Evolutionary conservation across 2,329 filamentous ascomycete genomes (phyloP).

Genomic region (Anisogramma anomala): DNA sequence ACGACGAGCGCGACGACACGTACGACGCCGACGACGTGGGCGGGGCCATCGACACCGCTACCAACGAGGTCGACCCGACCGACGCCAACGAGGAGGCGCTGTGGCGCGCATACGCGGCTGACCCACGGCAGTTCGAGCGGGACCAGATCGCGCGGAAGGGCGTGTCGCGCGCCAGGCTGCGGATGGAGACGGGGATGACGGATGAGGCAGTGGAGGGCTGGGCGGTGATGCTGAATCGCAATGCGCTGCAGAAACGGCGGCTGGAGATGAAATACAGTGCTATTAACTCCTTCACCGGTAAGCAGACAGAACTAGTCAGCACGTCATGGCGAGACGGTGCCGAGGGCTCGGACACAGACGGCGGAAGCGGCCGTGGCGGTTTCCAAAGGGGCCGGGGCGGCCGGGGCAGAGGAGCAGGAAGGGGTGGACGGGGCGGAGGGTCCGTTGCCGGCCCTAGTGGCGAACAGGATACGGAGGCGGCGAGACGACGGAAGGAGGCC

Average conservation of each 20-base stretch:
- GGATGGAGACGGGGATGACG: slow-evolving; percentile 72
- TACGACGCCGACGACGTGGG: slow-evolving; percentile 91
- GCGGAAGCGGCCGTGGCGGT: slow-evolving; percentile 30
- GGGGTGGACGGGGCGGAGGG: slow-evolving; percentile 40
- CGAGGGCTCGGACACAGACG: slow-evolving; percentile 43
- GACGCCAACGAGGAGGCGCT: slow-evolving; percentile 58
- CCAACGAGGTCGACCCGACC: slow-evolving; percentile 21
- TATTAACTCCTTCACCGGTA: slow-evolving; percentile 42
- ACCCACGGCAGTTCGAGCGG: slow-evolving; percentile 56
- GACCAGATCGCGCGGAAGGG: slow-evolving; percentile 59
- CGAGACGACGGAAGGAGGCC: slow-evolving; percentile 67
- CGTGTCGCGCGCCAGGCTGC: slow-evolving; percentile 50
- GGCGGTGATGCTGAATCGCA: slow-evolving; percentile 72
- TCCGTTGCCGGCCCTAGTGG: slow-evolving; percentile 53
- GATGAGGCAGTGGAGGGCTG: slow-evolving; percentile 93
- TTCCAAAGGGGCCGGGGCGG: slow-evolving; percentile 32
- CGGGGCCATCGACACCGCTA: slow-evolving; percentile 64
- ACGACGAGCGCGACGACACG: slow-evolving; percentile 93
- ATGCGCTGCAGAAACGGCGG: slow-evolving; percentile 54
- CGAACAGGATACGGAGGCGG: slow-evolving; percentile 60
- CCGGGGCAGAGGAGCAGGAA: slow-evolving; percentile 25
- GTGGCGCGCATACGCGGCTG: slow-evolving; percentile 58
- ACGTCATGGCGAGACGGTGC: slow-evolving; percentile 54
- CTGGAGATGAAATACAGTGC: slow-evolving; percentile 58
- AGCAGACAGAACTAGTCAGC: slow-evolving; percentile 51